These are phyloP conservation scores for Hypericum perforatum DNA, from an alignment of 345 rosid species.

Conservation along the genomic window DNA sequence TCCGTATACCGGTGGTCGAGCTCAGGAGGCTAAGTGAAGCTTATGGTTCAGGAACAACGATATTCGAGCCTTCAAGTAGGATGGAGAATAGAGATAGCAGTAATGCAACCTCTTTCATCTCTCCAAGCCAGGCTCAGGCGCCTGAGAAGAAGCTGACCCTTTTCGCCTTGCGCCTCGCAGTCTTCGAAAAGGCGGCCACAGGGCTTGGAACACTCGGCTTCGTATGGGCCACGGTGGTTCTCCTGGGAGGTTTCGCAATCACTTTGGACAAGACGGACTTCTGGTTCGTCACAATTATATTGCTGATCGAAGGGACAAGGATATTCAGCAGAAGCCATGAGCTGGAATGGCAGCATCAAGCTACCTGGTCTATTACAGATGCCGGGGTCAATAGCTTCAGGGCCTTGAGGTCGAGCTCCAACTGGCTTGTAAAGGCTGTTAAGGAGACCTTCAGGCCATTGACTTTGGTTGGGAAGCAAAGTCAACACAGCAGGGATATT, in stretches of 20 bases:
- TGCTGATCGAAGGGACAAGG: slow-evolving; percentile 72
- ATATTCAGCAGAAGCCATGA: slow-evolving; percentile 88
- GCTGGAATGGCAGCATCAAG: slow-evolving; percentile 93
- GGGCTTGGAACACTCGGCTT: slow-evolving; percentile 79
- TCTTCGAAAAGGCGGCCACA: slow-evolving; percentile 77
- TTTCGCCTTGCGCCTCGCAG: slow-evolving; percentile 70
- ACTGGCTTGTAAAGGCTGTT: slow-evolving; percentile 19
- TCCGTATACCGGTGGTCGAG: slow-evolving; percentile 37
- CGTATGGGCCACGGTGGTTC: slow-evolving; percentile 95
- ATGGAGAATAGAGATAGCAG: slow-evolving; percentile 44
- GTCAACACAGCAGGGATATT: slow-evolving; percentile 14
- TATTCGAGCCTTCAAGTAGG: slow-evolving; percentile 45
- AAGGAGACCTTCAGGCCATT: slow-evolving; percentile 20
- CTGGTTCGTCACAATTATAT: slow-evolving; percentile 69
- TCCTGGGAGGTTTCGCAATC: slow-evolving; percentile 83
- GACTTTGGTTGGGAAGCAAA: slow-evolving; percentile 18
- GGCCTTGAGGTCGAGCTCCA: slow-evolving; percentile 41
- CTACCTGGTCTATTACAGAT: slow-evolving; percentile 66
- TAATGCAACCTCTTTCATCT: slow-evolving; percentile 20
- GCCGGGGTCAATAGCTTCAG: slow-evolving; percentile 68
- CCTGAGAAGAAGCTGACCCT: slow-evolving; percentile 85
- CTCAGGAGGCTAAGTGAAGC: slow-evolving; percentile 36
- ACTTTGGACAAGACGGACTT: slow-evolving; percentile 70
- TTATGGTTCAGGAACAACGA: slow-evolving; percentile 39
- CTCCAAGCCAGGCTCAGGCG: slow-evolving; percentile 26